These are phyloP conservation scores for Anthracocystis walkeri DNA, from an alignment of 1,284 basidiomycete species.

Conservation along the genomic window DNA sequence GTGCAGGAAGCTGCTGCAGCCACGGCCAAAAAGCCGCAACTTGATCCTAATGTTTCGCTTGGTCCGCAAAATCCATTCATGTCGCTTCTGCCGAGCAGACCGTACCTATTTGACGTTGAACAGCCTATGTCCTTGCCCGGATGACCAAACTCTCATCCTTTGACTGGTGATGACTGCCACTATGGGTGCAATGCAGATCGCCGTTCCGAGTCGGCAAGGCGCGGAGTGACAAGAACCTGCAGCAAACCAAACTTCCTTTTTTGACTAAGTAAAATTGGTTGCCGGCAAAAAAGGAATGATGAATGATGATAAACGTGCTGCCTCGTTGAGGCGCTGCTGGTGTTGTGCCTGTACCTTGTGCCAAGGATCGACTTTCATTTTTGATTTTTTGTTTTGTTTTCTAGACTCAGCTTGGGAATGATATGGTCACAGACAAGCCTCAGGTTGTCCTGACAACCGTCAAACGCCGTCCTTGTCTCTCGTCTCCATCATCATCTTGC, in stretches of 20 bases:
- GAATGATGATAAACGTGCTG: neutral
- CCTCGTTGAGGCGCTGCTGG: neutral
- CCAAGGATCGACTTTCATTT: conserved; percentile 2
- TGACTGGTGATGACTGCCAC: neutral
- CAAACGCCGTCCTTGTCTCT: neutral
- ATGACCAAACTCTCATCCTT: neutral
- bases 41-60: neutral
- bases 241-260: neutral
- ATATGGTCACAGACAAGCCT: neutral
- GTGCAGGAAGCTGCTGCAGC: conserved; percentile 6
- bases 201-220: neutral
- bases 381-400: neutral
- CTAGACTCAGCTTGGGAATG: conserved; percentile 1
- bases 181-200: neutral
- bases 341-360: neutral
- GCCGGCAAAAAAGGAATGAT: neutral
- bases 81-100: neutral
- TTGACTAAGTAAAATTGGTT: neutral
- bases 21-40: neutral
- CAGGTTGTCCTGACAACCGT: too few species aligned
- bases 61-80: neutral
- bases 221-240: conserved; percentile 3
- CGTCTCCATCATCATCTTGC: neutral
- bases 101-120: too few species aligned
- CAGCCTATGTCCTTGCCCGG: too few species aligned